Base-by-base conservation (phyloP, 2,329 filamentous ascomycete species). In the Phaeophleospora eucalypticola region DNA sequence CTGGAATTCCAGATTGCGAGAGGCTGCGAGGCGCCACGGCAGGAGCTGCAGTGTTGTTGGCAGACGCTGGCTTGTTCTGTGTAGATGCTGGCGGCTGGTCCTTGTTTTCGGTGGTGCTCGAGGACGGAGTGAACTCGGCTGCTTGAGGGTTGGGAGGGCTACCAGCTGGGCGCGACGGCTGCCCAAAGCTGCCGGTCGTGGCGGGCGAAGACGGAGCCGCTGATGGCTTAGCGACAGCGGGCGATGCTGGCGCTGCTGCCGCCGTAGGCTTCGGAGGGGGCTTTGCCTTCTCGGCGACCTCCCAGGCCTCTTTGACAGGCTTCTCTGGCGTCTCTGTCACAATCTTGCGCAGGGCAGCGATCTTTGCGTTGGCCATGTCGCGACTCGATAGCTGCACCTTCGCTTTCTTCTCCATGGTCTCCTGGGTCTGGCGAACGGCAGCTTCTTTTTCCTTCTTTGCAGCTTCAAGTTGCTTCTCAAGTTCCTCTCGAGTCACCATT, bases 281-380 rank as follows among this genome's bases (percentile, higher is more conserved):
- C 42, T 65, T 59, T 16, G 81, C 78, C 43, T 70, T 74, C 68
- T 91, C 90, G 0, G 86, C 89, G 44, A 87, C 72, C 53, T 85
- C 82, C 87, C 88, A 96, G 0, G 96, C 90, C 67, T 96, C 89
- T 8, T 74, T 80, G 3, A 97, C 89, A 0, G 89, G 81, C 63
- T 82, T 83, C 59, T 91, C 77, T 0, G 91, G 91, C 0, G 90
- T 96, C 39, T 95, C 86, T n/a, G 77, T 78, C 0, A 86, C 89
- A 10, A 91, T 90, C 38, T 82, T 86, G 61, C 89, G 80, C 3
- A 97, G 86, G 1, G 93, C 81, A 1, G 80, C 78, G 24, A 94
- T 71, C 71, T 93, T 94, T 3, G 84, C 86, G 41, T 76, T 76
- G 0, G 83, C 80, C 7, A 72, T 70, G 52, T 78, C 80, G 38